phyloP scores from a whole-genome alignment of 306 rosid species.

The Dryas alaskensis region DNA sequence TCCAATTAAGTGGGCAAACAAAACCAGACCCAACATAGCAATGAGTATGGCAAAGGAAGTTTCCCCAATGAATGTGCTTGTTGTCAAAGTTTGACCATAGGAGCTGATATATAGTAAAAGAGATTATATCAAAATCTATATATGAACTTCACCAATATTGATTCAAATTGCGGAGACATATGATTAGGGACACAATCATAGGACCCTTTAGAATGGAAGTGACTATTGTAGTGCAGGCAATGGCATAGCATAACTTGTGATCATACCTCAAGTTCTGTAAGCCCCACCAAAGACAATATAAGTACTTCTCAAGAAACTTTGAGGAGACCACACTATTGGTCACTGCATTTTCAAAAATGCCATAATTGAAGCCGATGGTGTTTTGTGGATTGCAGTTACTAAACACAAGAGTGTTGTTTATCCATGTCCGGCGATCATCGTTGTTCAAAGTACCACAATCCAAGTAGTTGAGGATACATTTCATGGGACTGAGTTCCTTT shows the following conservation, averaged over 20 bases:
- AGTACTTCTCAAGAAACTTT: slow-evolving; percentile 62
- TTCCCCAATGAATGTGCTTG: slow-evolving; percentile 74
- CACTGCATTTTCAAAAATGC: slow-evolving; percentile 61
- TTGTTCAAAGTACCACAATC: slow-evolving; percentile 51
- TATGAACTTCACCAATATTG: not conserved
- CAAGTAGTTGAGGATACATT: slow-evolving; percentile 57
- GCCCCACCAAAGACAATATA: slow-evolving; percentile 96
- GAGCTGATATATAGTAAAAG: slow-evolving; percentile 47
- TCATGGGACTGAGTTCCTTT: slow-evolving; percentile 45
- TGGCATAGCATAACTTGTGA: not conserved
- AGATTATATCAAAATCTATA: not conserved
- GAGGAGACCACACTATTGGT: slow-evolving; percentile 52
- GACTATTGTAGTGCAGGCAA: not conserved
- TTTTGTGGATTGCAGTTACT: slow-evolving; percentile 59
- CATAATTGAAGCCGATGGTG: slow-evolving; percentile 49
- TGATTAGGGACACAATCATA: too few species aligned
- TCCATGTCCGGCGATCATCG: slow-evolving; percentile 52
- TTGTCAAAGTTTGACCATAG: slow-evolving; percentile 64
- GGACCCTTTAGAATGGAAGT: not conserved
- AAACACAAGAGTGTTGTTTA: slow-evolving; percentile 53
- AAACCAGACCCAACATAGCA: slow-evolving; percentile 73
- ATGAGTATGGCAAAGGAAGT: slow-evolving; percentile 80
- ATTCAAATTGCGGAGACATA: not conserved
- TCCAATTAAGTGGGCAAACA: slow-evolving; percentile 91
- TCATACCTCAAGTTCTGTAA: slow-evolving; percentile 89